Percentiles rank a stretch among this genome's conserved stretches.
Evolutionary conservation across 2,329 filamentous ascomycete species (phyloP).

Genomic region (Trichoderma aggressivum): DNA sequence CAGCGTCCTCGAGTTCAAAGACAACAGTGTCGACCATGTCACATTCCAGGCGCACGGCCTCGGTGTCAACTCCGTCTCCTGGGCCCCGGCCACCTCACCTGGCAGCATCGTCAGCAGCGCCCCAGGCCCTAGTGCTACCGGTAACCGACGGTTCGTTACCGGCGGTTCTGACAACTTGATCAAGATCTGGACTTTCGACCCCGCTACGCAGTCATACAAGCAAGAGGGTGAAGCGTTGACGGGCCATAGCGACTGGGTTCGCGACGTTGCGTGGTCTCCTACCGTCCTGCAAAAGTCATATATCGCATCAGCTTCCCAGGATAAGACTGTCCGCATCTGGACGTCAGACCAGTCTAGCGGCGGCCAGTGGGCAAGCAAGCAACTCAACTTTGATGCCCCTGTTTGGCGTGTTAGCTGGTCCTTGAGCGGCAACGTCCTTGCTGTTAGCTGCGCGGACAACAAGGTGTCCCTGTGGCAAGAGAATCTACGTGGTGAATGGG

Average conservation of each 20-base stretch:
- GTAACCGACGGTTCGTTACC: conserved; percentile 82
- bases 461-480: conserved; percentile 98
- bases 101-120: conserved; percentile 79
- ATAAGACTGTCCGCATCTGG: conserved; percentile 98
- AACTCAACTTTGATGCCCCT: conserved; percentile 81
- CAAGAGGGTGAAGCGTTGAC: conserved; percentile 62
- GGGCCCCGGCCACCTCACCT: conserved; percentile 82
- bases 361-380: conserved; percentile 79
- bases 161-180: conserved; percentile 91
- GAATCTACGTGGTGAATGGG: conserved; percentile 94
- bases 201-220: conserved; percentile 58
- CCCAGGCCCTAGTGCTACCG: conserved; percentile 55
- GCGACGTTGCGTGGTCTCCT: conserved; percentile 95
- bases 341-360: conserved; percentile 64
- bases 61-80: conserved; percentile 92
- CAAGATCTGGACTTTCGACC: conserved; percentile 86
- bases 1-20: conserved; percentile 92
- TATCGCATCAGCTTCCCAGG: conserved; percentile 91
- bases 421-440: conserved; percentile 91
- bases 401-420: conserved; percentile 99
- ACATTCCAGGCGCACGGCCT: conserved; percentile 90
- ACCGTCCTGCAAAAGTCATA: conserved; percentile 94
- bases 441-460: conserved; percentile 91
- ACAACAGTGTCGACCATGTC: conserved; percentile 86
- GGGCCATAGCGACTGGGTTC: conserved; percentile 94